A percentile compares a stretch with the other conserved stretches of the same genome.
These are phyloP conservation scores for Fusarium nisikadoi DNA, from an alignment of 2,329 filamentous ascomycete species.

Conservation along the genomic window DNA sequence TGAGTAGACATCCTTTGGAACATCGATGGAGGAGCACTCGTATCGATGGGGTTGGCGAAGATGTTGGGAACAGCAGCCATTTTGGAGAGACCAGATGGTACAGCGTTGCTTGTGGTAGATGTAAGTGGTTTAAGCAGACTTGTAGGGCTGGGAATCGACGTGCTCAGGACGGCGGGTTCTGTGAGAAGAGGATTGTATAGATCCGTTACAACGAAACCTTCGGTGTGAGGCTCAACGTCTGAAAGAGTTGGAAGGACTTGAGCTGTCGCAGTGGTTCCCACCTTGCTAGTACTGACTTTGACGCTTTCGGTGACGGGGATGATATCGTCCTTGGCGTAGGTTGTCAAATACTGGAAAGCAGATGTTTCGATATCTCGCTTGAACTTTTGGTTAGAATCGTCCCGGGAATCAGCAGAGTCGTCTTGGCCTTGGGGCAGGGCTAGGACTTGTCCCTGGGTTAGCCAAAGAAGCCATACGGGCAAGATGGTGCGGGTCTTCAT, in stretches of 20 bases:
- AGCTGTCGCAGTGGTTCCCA: slow-evolving; percentile 41
- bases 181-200: slow-evolving; percentile 34
- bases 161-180: slow-evolving; percentile 26
- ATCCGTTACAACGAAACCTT: slow-evolving; percentile 45
- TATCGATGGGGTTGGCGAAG: slow-evolving; percentile 66
- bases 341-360: slow-evolving; percentile 38
- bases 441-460: slow-evolving; percentile 41
- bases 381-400: slow-evolving; percentile 26
- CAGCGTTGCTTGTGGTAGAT: slow-evolving; percentile 38
- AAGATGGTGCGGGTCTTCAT: slow-evolving; percentile 39
- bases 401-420: slow-evolving; percentile 3
- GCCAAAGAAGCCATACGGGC: slow-evolving; percentile 44
- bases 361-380: slow-evolving; percentile 38
- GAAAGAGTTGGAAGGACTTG: slow-evolving; percentile 46
- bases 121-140: slow-evolving; percentile 45
- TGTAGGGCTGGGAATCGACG: slow-evolving; percentile 51
- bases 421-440: slow-evolving; percentile 26
- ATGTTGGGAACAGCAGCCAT: slow-evolving; percentile 57
- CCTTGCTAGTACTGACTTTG: slow-evolving; percentile 40
- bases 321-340: slow-evolving; percentile 42
- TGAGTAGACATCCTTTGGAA: slow-evolving; percentile 65
- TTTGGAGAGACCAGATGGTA: slow-evolving; percentile 32
- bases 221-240: slow-evolving; percentile 47
- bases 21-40: slow-evolving; percentile 59
- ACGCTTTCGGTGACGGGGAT: slow-evolving; percentile 44